phyloP scores from a whole-genome alignment of 2,329 filamentous ascomycete species.

The Aspergillus jensenii region DNA sequence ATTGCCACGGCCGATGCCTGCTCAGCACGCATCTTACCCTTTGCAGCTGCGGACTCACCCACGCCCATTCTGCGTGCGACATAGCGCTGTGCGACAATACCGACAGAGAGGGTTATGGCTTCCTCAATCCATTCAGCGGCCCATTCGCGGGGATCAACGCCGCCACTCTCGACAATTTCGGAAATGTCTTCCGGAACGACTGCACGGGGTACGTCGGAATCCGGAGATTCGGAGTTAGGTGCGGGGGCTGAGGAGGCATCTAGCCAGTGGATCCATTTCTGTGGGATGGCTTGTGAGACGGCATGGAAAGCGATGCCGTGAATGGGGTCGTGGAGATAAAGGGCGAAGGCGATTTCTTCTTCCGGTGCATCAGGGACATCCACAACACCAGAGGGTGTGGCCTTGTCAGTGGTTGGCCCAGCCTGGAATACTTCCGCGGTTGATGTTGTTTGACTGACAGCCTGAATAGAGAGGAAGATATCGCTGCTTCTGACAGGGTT shows the following conservation, averaged over 20 bases:
- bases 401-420: slow-evolving; percentile 46
- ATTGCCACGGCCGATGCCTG: slow-evolving; percentile 58
- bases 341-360: slow-evolving; percentile 72
- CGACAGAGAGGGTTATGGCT: slow-evolving; percentile 71
- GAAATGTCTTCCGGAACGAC: slow-evolving; percentile 76
- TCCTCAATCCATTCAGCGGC: slow-evolving; percentile 97
- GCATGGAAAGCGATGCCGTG: slow-evolving; percentile 86
- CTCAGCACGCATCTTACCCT: slow-evolving; percentile 53
- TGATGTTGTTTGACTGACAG: slow-evolving; percentile 67
- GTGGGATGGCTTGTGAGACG: slow-evolving; percentile 78
- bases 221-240: slow-evolving; percentile 39
- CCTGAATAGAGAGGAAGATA: slow-evolving; percentile 94
- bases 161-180: slow-evolving; percentile 72
- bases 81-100: slow-evolving; percentile 89
- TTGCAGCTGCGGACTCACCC: slow-evolving; percentile 70
- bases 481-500: slow-evolving; percentile 92
- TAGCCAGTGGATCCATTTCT: slow-evolving; percentile 87
- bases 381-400: slow-evolving; percentile 31
- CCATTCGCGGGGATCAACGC: slow-evolving; percentile 93
- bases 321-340: slow-evolving; percentile 80
- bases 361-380: slow-evolving; percentile 37
- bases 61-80: slow-evolving; percentile 95
- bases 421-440: slow-evolving; percentile 64
- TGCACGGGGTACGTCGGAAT: slow-evolving; percentile 29
- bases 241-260: slow-evolving; percentile 64